Percentiles rank a stretch among this genome's conserved stretches.
Conservation (phyloP, 2,329 filamentous ascomycete genomes). For the Penicillium sp. region DNA sequence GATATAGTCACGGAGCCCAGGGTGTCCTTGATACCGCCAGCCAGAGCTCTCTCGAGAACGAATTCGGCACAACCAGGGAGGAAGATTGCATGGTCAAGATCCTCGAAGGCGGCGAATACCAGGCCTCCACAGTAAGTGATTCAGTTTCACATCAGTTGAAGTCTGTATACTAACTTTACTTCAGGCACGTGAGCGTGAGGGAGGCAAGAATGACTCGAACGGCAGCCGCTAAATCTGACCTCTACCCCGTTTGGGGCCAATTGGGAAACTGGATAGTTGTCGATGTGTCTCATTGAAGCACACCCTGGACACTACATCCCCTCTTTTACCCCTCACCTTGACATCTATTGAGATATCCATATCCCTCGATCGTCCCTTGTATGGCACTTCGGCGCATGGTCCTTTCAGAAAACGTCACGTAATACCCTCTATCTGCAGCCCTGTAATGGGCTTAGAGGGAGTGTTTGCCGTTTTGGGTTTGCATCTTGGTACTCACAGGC, state of each 20-base stretch:
- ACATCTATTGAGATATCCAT: conserved; percentile 5
- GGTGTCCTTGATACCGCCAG: conserved; percentile 75
- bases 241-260: background rate
- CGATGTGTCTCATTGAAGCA: background rate
- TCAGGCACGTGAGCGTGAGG: conserved; percentile 33
- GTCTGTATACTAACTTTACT: conserved; percentile 6
- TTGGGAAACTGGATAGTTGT: background rate
- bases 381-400: background rate
- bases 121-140: conserved; percentile 57
- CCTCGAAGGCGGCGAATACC: conserved; percentile 69
- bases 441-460: background rate
- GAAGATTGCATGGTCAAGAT: conserved; percentile 83
- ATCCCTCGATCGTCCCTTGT: conserved; percentile 1
- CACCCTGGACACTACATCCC: background rate
- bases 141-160: background rate
- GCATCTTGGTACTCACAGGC: conserved; percentile 21
- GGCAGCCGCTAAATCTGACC: conserved; percentile 24
- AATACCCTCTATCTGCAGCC: background rate
- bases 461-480: conserved; percentile 6
- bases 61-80: conserved; percentile 78
- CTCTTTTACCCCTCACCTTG: background rate
- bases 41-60: conserved; percentile 71
- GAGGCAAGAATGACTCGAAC: conserved; percentile 29
- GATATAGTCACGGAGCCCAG: conserved; percentile 74
- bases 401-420: background rate